These are phyloP conservation scores for Trichosporon sp. DNA, from an alignment of 1,284 basidiomycete genomes.

Conservation along the genomic window DNA sequence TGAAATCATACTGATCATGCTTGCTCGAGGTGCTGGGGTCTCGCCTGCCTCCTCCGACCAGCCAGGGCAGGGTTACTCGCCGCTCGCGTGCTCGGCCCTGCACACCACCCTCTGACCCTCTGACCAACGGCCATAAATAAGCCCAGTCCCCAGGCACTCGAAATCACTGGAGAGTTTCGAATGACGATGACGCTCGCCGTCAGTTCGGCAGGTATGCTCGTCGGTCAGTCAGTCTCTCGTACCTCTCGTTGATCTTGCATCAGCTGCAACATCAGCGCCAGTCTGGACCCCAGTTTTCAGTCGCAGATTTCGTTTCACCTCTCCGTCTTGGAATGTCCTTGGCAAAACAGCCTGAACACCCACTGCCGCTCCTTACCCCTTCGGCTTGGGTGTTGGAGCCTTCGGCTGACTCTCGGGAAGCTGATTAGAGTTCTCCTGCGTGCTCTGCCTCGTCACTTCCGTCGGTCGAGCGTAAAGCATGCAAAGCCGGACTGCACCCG, in stretches of 20 bases:
- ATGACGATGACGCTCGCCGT: background rate
- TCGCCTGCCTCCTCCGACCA: background rate
- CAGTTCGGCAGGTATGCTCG: background rate
- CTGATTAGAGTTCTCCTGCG: background rate
- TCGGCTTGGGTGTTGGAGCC: background rate
- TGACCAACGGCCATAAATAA: background rate
- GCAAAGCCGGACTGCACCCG: background rate
- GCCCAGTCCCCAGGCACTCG: background rate
- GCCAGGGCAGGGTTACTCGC: background rate
- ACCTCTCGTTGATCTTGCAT: background rate
- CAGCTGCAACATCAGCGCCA: background rate
- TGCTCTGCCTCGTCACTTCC: background rate
- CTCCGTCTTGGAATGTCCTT: background rate
- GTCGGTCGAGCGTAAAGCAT: background rate
- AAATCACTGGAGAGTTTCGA: background rate
- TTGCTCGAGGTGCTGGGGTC: background rate
- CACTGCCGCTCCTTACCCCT: background rate
- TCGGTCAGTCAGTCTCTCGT: background rate
- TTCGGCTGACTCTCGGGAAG: background rate
- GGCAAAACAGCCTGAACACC: background rate
- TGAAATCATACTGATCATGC: background rate
- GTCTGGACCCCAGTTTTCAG: background rate
- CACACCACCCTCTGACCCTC: background rate
- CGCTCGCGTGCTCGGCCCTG: background rate
- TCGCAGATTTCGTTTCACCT: background rate